Percentiles rank a stretch among this genome's conserved stretches.
Evolutionary conservation across 1,284 basidiomycete genomes (phyloP).

Genomic region (Neolentinus lepideus): DNA sequence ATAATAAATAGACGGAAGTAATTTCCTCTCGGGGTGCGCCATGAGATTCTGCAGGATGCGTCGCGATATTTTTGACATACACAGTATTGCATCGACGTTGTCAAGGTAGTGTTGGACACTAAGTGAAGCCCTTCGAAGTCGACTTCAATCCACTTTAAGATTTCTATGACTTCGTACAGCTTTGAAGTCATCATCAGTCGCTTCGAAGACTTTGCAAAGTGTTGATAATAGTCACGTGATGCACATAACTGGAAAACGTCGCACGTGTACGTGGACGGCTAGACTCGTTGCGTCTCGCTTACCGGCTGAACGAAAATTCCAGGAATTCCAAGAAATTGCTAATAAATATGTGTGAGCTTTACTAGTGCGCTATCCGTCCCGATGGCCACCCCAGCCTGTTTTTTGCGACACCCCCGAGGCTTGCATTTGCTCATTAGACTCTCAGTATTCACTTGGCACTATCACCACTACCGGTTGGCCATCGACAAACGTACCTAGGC

Average conservation of each 20-base stretch:
- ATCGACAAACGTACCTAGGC: neutral
- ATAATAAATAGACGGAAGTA: no score
- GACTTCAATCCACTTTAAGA: neutral
- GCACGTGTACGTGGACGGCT: neutral
- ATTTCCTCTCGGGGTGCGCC: no score
- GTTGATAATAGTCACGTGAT: neutral
- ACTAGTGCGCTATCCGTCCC: neutral
- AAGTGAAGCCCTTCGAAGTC: neutral
- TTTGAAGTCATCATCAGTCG: no score
- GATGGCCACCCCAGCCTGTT: neutral
- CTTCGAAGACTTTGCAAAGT: no score
- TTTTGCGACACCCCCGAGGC: no score
- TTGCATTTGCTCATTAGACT: neutral
- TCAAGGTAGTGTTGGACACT: neutral
- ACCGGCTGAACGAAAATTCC: neutral
- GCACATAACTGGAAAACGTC: neutral
- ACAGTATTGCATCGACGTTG: no score
- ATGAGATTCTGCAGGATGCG: no score
- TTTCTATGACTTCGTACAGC: neutral
- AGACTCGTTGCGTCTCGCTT: neutral
- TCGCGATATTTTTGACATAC: no score
- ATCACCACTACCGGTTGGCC: neutral
- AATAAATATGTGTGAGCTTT: neutral
- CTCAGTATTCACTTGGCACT: neutral
- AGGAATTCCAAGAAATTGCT: neutral